phyloP scores from a whole-genome alignment of 192 early-diverging fungal genomes.

The Backusella liffmaniae region DNA sequence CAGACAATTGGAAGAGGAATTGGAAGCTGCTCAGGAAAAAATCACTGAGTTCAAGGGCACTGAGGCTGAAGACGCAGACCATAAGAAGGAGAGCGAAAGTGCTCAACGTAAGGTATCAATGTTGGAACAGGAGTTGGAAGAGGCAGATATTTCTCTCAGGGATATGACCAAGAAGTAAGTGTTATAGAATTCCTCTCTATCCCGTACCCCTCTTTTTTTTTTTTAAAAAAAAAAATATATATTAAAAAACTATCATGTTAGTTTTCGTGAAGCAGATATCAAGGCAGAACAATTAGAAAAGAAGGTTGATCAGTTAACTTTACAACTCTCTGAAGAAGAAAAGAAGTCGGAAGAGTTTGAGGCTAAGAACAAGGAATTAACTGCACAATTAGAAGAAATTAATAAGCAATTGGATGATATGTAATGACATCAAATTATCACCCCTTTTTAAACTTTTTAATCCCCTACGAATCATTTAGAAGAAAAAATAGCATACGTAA shows the following conservation, averaged over 20 bases:
- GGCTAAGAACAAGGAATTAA: slow-evolving; percentile 60
- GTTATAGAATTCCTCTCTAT: neutral
- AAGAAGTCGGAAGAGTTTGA: slow-evolving; percentile 67
- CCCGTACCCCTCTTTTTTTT: neutral
- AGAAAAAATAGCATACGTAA: neutral
- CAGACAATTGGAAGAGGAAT: slow-evolving; percentile 34
- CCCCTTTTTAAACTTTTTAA: neutral
- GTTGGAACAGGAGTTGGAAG: slow-evolving; percentile 52
- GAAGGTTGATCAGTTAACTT: slow-evolving; percentile 77
- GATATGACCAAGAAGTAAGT: slow-evolving; percentile 47
- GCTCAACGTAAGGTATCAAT: slow-evolving; percentile 38
- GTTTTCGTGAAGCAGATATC: slow-evolving; percentile 75
- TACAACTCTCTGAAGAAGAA: slow-evolving; percentile 66
- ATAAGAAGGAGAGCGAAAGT: slow-evolving; percentile 30
- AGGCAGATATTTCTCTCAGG: slow-evolving; percentile 47
- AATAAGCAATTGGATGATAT: slow-evolving; percentile 76
- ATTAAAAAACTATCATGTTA: slow-evolving; percentile 7
- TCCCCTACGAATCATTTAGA: neutral
- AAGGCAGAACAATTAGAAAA: slow-evolving; percentile 86
- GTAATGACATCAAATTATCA: slow-evolving; percentile 38
- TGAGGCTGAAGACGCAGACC: slow-evolving; percentile 27
- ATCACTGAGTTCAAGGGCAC: slow-evolving; percentile 29
- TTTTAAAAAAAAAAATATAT: neutral
- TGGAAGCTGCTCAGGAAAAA: slow-evolving; percentile 36
- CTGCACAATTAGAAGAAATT: slow-evolving; percentile 73